phyloP scores from a whole-genome alignment of 352 stramenopile species.

The Phytophthora parvispora region DNA sequence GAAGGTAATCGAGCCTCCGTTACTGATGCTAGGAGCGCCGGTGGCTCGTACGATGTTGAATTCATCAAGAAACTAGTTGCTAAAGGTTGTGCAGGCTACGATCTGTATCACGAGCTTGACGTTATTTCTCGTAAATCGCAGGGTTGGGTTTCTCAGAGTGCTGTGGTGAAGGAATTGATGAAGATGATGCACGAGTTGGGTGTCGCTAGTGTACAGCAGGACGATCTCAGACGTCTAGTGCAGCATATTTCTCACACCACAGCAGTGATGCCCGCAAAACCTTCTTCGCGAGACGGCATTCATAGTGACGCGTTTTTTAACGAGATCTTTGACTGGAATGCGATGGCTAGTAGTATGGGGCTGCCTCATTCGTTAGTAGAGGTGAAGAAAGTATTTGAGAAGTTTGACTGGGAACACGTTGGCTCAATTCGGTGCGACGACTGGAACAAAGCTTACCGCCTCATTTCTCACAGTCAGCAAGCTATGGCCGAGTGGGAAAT shows the following conservation, averaged over 20 bases:
- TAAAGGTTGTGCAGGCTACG: conserved; percentile 30
- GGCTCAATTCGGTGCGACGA: conserved; percentile 50
- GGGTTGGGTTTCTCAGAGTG: conserved; percentile 14
- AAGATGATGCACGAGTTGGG: conserved; percentile 36
- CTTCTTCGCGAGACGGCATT: conserved; percentile 19
- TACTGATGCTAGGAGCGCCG: neutral
- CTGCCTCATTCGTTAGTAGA: conserved; percentile 54
- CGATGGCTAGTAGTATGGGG: conserved; percentile 24
- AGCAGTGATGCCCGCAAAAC: neutral
- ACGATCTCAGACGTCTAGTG: conserved; percentile 12
- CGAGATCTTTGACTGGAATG: conserved; percentile 54
- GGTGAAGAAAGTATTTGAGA: conserved; percentile 52
- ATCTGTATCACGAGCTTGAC: conserved; percentile 34
- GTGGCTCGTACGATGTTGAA: neutral
- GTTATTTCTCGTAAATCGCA: conserved; percentile 3
- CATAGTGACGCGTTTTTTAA: conserved; percentile 54
- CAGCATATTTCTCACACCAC: neutral
- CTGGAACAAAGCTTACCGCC: conserved; percentile 59
- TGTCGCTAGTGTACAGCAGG: neutral
- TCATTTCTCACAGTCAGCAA: conserved; percentile 15
- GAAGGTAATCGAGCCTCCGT: neutral
- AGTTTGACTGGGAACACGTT: conserved; percentile 57
- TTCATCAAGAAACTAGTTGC: conserved; percentile 18
- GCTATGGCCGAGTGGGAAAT: conserved; percentile 53
- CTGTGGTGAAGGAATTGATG: conserved; percentile 17